Base-by-base conservation (phyloP, 2,329 filamentous ascomycete species). In the Laburnicola sp. region DNA sequence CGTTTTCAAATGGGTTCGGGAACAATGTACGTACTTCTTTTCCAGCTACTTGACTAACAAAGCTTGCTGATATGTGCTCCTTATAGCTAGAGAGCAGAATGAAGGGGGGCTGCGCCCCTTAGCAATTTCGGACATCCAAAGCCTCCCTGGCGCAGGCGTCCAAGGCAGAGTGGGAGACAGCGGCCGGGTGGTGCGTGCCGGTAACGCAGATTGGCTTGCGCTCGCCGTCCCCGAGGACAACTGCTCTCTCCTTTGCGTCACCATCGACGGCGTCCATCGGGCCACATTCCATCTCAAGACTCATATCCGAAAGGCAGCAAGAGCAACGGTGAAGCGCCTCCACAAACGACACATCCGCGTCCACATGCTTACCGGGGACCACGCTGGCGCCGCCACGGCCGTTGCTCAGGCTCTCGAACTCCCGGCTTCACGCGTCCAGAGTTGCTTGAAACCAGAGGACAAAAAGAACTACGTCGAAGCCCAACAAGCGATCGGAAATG, bases 321-420 rank as follows among this genome's bases (percentile, higher is more conserved):
- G 75, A 0, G 67, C 72, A 4, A 79, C 83, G 30, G 73, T 87
- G 37, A 74, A 75, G 2, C 75, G 77, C 45, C 76, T 87, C 21
- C 69, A 73, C 1, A 54, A 65, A 3, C 77, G 77, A 11, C 70
- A 73, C n/a, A 79, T 87, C 25, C 54, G 63, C 0, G 71, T 82
- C 3, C 80, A 81, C 51, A 74, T 87, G 38, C 74, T 85, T 32
- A 85, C 80, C 35, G 83, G 84, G 27, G 84, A 86, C 54, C 75
- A 81, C 45, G 62, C 71, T 6, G 67, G 69, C 4, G 77, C 80
- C 1, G 82, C 84, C 4, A 62, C 76, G 27, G 58, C 72, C 10
- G 68, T 80, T n/a, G 83, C 82, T 4, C 48, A 58, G 2, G 39
- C 58, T 1, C 63, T 73, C 26, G 56, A 54, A 32, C 76, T 82